Conservation (phyloP, 192 early-diverging fungal genomes). For the Coemansia umbellata region DNA sequence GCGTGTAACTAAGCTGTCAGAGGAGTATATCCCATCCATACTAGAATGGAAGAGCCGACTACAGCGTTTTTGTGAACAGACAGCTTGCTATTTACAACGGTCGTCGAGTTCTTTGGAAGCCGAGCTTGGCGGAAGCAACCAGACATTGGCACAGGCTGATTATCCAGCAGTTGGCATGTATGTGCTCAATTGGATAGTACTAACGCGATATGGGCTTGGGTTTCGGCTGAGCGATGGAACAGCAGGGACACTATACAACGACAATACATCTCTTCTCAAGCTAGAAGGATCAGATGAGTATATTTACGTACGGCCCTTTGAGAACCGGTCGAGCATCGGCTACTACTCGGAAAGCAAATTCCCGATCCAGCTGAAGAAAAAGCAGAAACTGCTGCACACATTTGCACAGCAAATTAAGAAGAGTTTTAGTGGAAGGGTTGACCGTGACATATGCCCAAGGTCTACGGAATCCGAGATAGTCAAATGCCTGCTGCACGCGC, state of each 20-base stretch:
- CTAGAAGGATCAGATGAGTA: constrained; percentile 11
- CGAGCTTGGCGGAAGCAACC: constrained; percentile 6
- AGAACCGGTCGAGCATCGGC: constrained; percentile 37
- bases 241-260: constrained; percentile 84
- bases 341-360: constrained; percentile 22
- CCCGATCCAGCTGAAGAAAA: constrained; percentile 39
- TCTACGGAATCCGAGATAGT: background rate
- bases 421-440: constrained; percentile 24
- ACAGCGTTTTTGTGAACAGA: constrained; percentile 23
- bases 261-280: constrained; percentile 67
- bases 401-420: constrained; percentile 30
- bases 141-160: constrained; percentile 2
- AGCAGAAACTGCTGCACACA: constrained; percentile 24
- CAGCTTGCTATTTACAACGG: constrained; percentile 17
- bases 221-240: constrained; percentile 85
- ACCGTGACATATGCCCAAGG: constrained; percentile 19
- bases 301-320: constrained; percentile 38
- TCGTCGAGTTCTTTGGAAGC: constrained; percentile 17
- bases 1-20: constrained; percentile 37
- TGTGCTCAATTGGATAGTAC: constrained; percentile 84
- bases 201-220: constrained; percentile 81
- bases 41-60: constrained; percentile 36
- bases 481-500: constrained; percentile 37
- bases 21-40: constrained; percentile 39
- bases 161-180: constrained; percentile 56